A percentile compares a stretch with the other conserved stretches of the same genome.
Evolutionary conservation across 2,329 filamentous ascomycete genomes (phyloP).

Genomic region (Ophiostoma tasmaniense): DNA sequence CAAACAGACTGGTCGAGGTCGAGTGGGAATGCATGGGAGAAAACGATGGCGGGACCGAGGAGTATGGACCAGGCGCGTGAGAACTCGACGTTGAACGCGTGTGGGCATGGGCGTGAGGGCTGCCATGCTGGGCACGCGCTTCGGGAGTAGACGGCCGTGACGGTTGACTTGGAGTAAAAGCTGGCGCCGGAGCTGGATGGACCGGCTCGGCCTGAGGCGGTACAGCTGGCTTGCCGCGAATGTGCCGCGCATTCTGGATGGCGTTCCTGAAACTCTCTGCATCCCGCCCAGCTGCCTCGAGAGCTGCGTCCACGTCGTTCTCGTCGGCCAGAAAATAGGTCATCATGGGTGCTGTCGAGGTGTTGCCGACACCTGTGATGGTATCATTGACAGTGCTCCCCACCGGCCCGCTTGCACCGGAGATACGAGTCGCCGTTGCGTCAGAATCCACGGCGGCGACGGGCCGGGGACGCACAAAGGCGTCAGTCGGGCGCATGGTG

Average conservation of each 20-base stretch:
- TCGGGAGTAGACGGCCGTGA: neutral
- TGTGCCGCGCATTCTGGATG: constrained; percentile 16
- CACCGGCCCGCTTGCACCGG: constrained; percentile 6
- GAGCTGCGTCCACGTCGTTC: constrained; percentile 35
- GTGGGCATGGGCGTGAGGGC: constrained; percentile 17
- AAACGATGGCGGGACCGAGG: neutral
- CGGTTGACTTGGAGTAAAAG: neutral
- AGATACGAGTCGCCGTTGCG: constrained; percentile 19
- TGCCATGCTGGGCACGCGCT: neutral
- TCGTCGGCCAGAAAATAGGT: constrained; percentile 45
- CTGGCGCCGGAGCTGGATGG: neutral
- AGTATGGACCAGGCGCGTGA: neutral
- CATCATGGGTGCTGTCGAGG: constrained; percentile 33
- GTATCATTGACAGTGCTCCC: neutral
- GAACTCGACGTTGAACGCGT: neutral
- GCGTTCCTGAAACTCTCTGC: constrained; percentile 28
- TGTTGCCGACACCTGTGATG: neutral
- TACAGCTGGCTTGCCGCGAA: constrained; percentile 2
- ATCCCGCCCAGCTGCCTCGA: constrained; percentile 24
- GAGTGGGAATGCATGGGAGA: constrained; percentile 30
- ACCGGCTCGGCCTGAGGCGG: neutral
- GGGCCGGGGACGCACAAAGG: constrained; percentile 33
- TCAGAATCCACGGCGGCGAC: constrained; percentile 30
- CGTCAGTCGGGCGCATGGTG: constrained; percentile 38
- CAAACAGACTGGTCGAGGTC: constrained; percentile 36